phyloP scores from a whole-genome alignment of 2,329 filamentous ascomycete genomes.

The Pyrenochaeta sp. region DNA sequence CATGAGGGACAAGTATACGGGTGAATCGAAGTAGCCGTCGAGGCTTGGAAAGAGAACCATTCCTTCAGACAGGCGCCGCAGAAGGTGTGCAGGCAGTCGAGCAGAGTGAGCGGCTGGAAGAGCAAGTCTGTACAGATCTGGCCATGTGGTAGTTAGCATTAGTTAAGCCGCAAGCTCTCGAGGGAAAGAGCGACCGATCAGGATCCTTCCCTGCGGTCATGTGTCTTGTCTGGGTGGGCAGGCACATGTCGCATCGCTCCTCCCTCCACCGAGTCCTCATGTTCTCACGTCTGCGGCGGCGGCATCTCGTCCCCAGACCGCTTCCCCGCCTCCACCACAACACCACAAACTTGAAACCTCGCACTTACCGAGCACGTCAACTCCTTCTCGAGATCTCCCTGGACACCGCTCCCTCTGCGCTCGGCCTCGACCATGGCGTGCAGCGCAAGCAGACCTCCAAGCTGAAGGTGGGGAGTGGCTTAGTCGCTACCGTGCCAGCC shows the following conservation, averaged over 20 bases:
- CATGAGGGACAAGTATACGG: slow-evolving; percentile 92
- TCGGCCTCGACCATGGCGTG: slow-evolving; percentile 43
- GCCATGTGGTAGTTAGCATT: slow-evolving; percentile 27
- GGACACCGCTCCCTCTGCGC: slow-evolving; percentile 52
- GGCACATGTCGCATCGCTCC: background rate
- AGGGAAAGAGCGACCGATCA: too few species aligned
- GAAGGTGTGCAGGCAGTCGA: slow-evolving; percentile 94
- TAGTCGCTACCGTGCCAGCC: too few species aligned
- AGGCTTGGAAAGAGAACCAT: slow-evolving; percentile 88
- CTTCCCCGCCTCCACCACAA: slow-evolving; percentile 16
- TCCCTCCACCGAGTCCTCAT: background rate
- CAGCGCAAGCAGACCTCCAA: slow-evolving; percentile 6
- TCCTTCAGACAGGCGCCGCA: slow-evolving; percentile 95
- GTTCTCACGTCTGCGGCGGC: background rate
- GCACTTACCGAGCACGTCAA: slow-evolving; percentile 89
- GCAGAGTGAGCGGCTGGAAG: slow-evolving; percentile 87
- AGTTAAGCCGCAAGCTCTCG: too few species aligned
- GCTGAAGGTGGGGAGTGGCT: slow-evolving; percentile 7
- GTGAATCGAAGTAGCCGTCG: slow-evolving; percentile 60
- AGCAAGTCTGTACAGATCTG: slow-evolving; percentile 97
- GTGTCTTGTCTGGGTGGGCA: too few species aligned
- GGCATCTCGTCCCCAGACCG: slow-evolving; percentile 2
- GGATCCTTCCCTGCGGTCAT: too few species aligned
- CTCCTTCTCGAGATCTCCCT: slow-evolving; percentile 85
- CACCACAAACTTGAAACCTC: slow-evolving; percentile 16